Evolutionary conservation across 2,329 filamentous ascomycete genomes (phyloP).

Genomic region (Trichoderma arundinaceum): DNA sequence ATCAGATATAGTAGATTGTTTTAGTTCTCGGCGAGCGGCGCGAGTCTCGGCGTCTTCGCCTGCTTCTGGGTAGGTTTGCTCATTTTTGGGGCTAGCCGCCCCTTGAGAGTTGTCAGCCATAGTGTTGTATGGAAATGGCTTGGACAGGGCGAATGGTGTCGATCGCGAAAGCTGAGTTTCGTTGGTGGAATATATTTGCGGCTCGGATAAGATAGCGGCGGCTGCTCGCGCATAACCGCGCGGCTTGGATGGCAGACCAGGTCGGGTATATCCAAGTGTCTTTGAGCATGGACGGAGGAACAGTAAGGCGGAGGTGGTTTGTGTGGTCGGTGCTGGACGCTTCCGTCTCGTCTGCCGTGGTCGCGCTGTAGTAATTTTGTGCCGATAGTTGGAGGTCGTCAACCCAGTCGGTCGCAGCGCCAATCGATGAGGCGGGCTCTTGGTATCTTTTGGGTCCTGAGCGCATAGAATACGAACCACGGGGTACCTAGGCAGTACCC

Average conservation of each 20-base stretch:
- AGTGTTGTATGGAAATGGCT: constrained; percentile 33
- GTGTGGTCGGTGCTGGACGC: neutral
- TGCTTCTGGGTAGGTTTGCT: constrained; percentile 43
- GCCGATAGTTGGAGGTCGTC: constrained; percentile 23
- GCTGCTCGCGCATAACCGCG: constrained; percentile 29
- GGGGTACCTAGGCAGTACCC: neutral
- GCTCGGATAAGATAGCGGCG: constrained; percentile 16
- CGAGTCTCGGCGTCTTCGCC: constrained; percentile 68
- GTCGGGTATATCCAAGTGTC: neutral
- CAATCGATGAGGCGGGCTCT: constrained; percentile 16
- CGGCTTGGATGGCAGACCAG: constrained; percentile 15
- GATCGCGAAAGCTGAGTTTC: constrained; percentile 31
- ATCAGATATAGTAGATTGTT: constrained; percentile 67
- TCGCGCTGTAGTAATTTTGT: constrained; percentile 25
- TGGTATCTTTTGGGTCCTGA: constrained; percentile 10
- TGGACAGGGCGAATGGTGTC: constrained; percentile 32
- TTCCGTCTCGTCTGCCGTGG: constrained; percentile 9
- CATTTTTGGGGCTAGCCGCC: constrained; percentile 48
- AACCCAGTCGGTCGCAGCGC: constrained; percentile 10
- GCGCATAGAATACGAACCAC: neutral
- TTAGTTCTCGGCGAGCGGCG: constrained; percentile 67
- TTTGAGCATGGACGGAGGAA: neutral
- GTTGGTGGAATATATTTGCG: constrained; percentile 6
- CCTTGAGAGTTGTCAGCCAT: constrained; percentile 55
- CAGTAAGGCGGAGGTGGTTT: neutral